A percentile compares a stretch with the other conserved stretches of the same genome.
These are phyloP conservation scores for Leccinellum rugosiceps DNA, from an alignment of 768 basidiomycete genomes.

Conservation along the genomic window DNA sequence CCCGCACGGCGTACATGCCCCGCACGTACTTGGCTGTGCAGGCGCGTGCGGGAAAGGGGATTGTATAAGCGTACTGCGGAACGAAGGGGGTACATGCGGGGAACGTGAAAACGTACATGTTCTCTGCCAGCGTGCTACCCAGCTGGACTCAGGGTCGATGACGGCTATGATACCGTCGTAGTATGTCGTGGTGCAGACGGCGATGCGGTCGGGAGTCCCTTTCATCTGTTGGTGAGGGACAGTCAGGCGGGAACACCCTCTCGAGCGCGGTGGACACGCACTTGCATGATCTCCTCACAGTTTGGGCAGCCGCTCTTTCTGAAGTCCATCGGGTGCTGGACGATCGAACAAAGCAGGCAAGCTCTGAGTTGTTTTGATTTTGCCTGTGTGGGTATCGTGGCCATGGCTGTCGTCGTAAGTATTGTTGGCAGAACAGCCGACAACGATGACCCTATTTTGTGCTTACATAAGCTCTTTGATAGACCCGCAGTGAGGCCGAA, in stretches of 20 bases:
- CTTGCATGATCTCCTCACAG: conserved; percentile 94
- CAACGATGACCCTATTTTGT: no score
- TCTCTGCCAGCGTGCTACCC: conserved; percentile 97
- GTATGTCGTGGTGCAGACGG: conserved; percentile 83
- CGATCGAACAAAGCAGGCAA: conserved; percentile 90
- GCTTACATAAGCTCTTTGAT: conserved; percentile 16
- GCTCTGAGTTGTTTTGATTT: conserved; percentile 79
- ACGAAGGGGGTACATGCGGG: background rate
- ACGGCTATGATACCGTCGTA: conserved; percentile 92
- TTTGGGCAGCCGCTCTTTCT: conserved; percentile 89
- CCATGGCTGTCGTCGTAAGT: conserved; percentile 27
- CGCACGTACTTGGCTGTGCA: conserved; percentile 80
- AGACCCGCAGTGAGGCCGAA: background rate
- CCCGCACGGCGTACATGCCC: conserved; percentile 92
- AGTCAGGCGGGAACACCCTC: background rate
- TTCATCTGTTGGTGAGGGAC: conserved; percentile 63
- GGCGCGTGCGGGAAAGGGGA: background rate
- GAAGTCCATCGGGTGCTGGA: conserved; percentile 83
- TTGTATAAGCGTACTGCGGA: conserved; percentile 2
- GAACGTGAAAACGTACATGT: conserved; percentile 58
- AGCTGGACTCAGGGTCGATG: conserved; percentile 81
- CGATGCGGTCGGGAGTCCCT: conserved; percentile 77
- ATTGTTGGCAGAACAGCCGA: no score
- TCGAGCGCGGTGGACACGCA: conserved; percentile 32
- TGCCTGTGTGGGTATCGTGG: conserved; percentile 54